Evolutionary conservation across 2,329 filamentous ascomycete genomes (phyloP), one percentile per base, ranked within the genome.

Genomic region (Rhexocercosporidium sp.): DNA sequence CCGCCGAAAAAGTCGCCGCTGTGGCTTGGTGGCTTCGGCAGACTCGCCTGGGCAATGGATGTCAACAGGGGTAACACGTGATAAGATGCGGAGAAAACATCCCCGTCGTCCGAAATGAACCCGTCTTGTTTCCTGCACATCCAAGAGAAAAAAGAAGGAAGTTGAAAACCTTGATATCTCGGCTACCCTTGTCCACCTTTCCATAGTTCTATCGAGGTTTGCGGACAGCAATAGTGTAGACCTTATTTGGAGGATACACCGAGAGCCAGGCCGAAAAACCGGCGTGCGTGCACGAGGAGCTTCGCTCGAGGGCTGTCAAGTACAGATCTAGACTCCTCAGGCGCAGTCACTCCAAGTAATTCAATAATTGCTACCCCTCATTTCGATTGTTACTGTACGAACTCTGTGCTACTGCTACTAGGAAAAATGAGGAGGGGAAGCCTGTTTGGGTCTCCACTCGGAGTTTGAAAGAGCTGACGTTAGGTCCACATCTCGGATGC

Each of bases 1-100:
- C 51, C 64, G 49, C 59, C 64, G 47, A 62, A 57, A 62, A 56
- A 57, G 59, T 27, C 64, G 47, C 59, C 47, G 49, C 31, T 22
- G 46, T 57, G 47, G 39, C 37, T 22, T 53, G n/a, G 46, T 56
- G 63, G 53, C 54, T 59, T 51, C 11, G 49, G 49, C 14, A n/a
- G n/a, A n/a, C n/a, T n/a, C 11, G 27, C 37, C 29, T 25, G 12
- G 20, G 22, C 25, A 25, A 7, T 8, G 25, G 46, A 51, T 5
- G 20, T 27, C 47, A 29, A 16, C 20, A 47, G n/a, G 18, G 44
- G 44, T 9, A 20, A 16, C 53, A 44, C 62, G 51, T 59, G 59
- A 66, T n/a, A n/a, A n/a, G n/a, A n/a, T 62, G 59, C 53, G 59
- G 64, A 39, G 56, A 53, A 61, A 31, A 12, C 27, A 47, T 56